These are phyloP conservation scores for Oxalis stricta DNA, from an alignment of 441 rosid species.

Conservation along the genomic window DNA sequence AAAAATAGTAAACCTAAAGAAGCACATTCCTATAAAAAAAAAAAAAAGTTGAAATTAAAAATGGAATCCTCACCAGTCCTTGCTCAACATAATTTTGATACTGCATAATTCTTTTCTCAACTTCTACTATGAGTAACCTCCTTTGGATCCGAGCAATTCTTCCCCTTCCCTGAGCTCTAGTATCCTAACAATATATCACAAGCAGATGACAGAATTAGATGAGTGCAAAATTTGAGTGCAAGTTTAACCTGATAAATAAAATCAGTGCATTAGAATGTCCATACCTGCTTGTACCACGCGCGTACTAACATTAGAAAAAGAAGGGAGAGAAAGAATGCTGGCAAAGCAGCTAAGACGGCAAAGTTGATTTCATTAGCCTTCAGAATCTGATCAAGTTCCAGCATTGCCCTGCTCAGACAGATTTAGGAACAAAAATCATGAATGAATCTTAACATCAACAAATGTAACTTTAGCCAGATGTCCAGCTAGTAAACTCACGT, in stretches of 20 bases:
- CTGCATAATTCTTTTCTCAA: constrained; percentile 73
- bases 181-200: constrained; percentile 42
- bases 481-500: constrained; percentile 42
- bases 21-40: neutral
- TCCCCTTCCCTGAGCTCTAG: constrained; percentile 87
- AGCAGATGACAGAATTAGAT: constrained; percentile 3
- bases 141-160: constrained; percentile 75
- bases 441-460: constrained; percentile 7
- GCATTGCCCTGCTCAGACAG: constrained; percentile 69
- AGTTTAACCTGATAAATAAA: neutral
- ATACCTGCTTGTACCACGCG: constrained; percentile 70
- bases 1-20: neutral
- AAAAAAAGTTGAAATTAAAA: neutral
- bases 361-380: constrained; percentile 97
- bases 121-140: constrained; percentile 71
- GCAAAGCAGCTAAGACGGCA: constrained; percentile 89
- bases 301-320: constrained; percentile 47
- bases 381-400: constrained; percentile 89
- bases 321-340: constrained; percentile 70
- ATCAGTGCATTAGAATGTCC: neutral
- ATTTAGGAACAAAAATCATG: constrained; percentile 11
- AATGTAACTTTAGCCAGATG: constrained; percentile 9
- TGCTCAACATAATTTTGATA: constrained; percentile 59
- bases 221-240: neutral
- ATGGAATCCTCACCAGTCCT: constrained; percentile 51